Conservation (phyloP, 306 rosid genomes). For the Castanopsis chinensis region DNA sequence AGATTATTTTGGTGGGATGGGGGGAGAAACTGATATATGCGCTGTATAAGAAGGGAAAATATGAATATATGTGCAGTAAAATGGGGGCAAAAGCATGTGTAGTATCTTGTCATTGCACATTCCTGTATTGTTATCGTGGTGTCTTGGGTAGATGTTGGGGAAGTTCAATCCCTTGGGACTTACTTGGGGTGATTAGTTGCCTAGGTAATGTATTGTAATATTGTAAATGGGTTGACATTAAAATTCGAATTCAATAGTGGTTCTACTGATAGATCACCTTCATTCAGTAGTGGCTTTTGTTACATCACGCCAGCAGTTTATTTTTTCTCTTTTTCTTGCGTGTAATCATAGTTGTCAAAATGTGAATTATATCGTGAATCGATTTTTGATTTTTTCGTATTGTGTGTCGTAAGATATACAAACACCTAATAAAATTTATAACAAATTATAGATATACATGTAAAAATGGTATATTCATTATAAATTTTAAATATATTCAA, state of each 20-base stretch:
- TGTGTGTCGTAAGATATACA: too few species aligned
- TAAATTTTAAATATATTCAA: too few species aligned
- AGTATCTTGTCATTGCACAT: background rate
- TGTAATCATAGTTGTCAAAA: too few species aligned
- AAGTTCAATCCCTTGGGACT: background rate
- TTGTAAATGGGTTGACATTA: background rate
- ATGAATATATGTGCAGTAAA: background rate
- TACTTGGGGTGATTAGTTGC: background rate
- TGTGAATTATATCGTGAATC: too few species aligned
- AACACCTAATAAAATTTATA: too few species aligned
- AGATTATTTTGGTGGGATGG: background rate
- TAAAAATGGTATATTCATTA: too few species aligned
- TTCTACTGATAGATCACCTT: background rate
- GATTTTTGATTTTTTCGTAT: too few species aligned
- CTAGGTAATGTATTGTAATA: background rate
- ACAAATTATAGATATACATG: too few species aligned
- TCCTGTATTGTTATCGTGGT: background rate
- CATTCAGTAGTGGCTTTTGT: background rate
- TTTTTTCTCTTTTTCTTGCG: too few species aligned
- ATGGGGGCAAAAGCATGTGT: background rate
- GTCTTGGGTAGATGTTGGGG: background rate
- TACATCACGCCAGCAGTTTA: background rate
- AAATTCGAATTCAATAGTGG: background rate
- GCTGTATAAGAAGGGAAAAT: background rate
- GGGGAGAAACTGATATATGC: background rate